A percentile compares a stretch with the other conserved stretches of the same genome.
Conservation (phyloP, 2,329 filamentous ascomycete species). For the Calonectria pseudoturangicola region DNA sequence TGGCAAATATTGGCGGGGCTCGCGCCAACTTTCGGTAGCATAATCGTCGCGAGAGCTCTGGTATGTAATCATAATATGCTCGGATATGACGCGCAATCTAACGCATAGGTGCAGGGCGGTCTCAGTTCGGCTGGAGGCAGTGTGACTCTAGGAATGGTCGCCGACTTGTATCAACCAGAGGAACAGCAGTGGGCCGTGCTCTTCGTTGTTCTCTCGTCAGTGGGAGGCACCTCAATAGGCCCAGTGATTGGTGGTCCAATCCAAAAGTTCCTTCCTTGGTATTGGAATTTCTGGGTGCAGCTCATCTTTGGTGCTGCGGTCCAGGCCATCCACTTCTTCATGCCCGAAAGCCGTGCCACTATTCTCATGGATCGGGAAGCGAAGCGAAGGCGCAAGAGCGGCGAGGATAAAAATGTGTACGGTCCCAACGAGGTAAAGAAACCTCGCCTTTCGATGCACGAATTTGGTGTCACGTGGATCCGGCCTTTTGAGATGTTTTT, state of each 20-base stretch:
- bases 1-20: not conserved
- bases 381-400: not conserved
- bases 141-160: slow-evolving; percentile 6
- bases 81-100: not conserved
- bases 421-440: slow-evolving; percentile 76
- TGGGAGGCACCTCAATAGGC: not conserved
- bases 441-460: slow-evolving; percentile 75
- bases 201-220: slow-evolving; percentile 1
- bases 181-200: slow-evolving; percentile 13
- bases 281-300: slow-evolving; percentile 88
- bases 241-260: slow-evolving; percentile 81
- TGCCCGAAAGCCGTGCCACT: slow-evolving; percentile 5
- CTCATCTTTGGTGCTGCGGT: slow-evolving; percentile 83
- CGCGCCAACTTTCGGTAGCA: slow-evolving; percentile 1
- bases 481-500: slow-evolving; percentile 83
- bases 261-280: slow-evolving; percentile 71
- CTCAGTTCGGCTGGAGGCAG: slow-evolving; percentile 16
- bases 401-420: not conserved
- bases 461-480: slow-evolving; percentile 72
- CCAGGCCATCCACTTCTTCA: slow-evolving; percentile 17
- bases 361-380: slow-evolving; percentile 13
- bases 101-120: not conserved
- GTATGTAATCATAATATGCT: not conserved
- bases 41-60: not conserved
- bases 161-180: slow-evolving; percentile 15